phyloP scores from a whole-genome alignment of 495 filamentous ascomycete genomes.

The Echria macrotheca region DNA sequence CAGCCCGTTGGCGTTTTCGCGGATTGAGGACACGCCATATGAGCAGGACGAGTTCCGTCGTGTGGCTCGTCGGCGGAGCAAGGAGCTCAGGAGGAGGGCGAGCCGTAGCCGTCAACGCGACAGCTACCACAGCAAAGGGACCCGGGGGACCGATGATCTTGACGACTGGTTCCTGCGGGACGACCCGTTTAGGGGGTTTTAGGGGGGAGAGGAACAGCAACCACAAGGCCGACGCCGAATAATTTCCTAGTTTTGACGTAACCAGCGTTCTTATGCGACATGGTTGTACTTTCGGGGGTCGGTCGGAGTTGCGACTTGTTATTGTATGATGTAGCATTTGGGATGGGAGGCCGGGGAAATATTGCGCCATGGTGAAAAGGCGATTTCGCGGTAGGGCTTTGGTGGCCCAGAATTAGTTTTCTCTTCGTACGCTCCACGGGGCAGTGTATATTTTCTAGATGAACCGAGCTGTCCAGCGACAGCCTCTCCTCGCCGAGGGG shows the following conservation, averaged over 20 bases:
- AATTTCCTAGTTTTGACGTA: too few species aligned
- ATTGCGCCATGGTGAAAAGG: too few species aligned
- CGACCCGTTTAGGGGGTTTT: conserved; percentile 47
- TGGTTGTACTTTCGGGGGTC: too few species aligned
- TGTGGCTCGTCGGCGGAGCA: conserved; percentile 39
- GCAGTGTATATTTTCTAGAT: too few species aligned
- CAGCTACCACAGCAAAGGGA: conserved; percentile 42
- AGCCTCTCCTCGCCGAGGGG: too few species aligned
- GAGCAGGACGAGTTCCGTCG: conserved; percentile 43
- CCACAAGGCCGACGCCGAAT: conserved; percentile 7
- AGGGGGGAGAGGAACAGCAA: conserved; percentile 3
- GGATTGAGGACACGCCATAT: conserved; percentile 40
- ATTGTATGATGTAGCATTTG: too few species aligned
- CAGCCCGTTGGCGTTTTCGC: conserved; percentile 45
- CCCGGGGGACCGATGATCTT: conserved; percentile 36
- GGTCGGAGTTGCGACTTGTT: neutral
- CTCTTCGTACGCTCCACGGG: too few species aligned
- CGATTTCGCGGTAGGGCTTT: too few species aligned
- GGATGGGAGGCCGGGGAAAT: too few species aligned
- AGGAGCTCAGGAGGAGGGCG: conserved; percentile 43
- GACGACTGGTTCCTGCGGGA: conserved; percentile 44
- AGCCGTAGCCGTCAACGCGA: conserved; percentile 48
- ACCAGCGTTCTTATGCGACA: too few species aligned
- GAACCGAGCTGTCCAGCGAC: too few species aligned
- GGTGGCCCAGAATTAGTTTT: too few species aligned